phyloP scores from a whole-genome alignment of 2,329 filamentous ascomycete species.

The Xylaria sp. region DNA sequence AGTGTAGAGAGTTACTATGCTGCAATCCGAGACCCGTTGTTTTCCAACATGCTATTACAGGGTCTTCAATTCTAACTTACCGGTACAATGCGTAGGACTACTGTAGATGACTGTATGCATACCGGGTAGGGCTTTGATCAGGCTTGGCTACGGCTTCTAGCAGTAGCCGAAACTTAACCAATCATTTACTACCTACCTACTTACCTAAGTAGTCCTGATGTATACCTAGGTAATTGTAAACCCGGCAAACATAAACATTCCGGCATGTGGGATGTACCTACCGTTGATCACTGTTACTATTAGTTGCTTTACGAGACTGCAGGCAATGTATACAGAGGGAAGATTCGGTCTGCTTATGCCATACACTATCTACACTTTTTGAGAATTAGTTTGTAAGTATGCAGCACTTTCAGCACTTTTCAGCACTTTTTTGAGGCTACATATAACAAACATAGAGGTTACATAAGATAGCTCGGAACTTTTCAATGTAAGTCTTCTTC shows the following conservation, averaged over 20 bases:
- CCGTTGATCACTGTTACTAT: conserved; percentile 29
- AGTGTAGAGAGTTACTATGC: neutral
- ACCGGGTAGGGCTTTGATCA: conserved; percentile 22
- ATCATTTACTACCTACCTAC: too few species aligned
- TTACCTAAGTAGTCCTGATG: conserved; percentile 1
- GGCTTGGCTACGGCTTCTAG: conserved; percentile 12
- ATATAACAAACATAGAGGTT: neutral
- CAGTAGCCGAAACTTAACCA: conserved; percentile 14
- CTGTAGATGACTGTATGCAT: conserved; percentile 12
- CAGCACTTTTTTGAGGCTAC: conserved; percentile 20
- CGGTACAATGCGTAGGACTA: neutral
- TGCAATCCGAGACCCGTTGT: neutral
- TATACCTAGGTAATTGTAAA: too few species aligned
- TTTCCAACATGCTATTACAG: neutral
- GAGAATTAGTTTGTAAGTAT: neutral
- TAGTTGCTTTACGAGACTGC: conserved; percentile 16
- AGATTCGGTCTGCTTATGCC: neutral
- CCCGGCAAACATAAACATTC: too few species aligned
- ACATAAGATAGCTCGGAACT: neutral
- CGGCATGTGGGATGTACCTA: conserved; percentile 8
- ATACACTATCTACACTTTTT: neutral
- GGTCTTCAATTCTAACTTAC: conserved; percentile 1
- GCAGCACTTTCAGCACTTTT: too few species aligned
- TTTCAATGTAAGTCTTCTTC: conserved; percentile 1
- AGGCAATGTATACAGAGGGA: neutral